Base-by-base conservation (phyloP, 1,139 yeast genomes). In the Geotrichum reessii region DNA sequence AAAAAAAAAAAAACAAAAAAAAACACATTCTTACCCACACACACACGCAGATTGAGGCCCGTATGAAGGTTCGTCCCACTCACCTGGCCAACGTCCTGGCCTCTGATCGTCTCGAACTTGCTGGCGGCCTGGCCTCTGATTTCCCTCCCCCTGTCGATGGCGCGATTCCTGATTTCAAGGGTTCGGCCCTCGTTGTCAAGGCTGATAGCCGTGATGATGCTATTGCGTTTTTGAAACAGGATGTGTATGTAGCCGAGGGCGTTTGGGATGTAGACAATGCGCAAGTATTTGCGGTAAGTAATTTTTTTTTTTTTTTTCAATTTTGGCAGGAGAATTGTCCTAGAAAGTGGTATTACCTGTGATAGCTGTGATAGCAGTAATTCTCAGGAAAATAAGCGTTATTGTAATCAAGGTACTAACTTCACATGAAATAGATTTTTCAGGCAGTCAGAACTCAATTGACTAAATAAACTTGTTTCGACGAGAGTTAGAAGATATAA, bases 231-330 rank as follows among this genome's bases (percentile, higher is more conserved):
- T 78, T 88, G 69, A 81, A 84, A 68, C 69, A 75, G 60, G 96
- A 88, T 69, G 71, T 83, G 33, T 88, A 84, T 72, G 81, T 81
- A 64, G 76, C 75, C 64, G 77, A 78, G 37, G 93, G 91, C 0
- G 80, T 88, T 61, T 88, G 96, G 96, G 95, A 88, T 69, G 69
- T 86, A 62, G 82, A 83, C 51, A 79, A 78, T 58, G 85, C 82
- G 22, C 69, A 83, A 64, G 81, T 87, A 53, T 77, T 81, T 67
- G 92, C 91, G 37, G 73, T 71, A 67, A 58, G 72, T 65, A 2
- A 14, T 17, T 37, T 6, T 37, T n/a, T 37, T 8, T 14, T 12
- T 33, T 12, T 5, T 37, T 6, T 37, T n/a, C n/a, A n/a, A n/a
- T n/a, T n/a, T n/a, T n/a, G n/a, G n/a, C n/a, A n/a, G n/a, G n/a